A percentile compares a stretch with the other conserved stretches of the same genome.
phyloP scores from a whole-genome alignment of 176 grass and related monocot genomes.

The Rhipidocladum racemiflorum region DNA sequence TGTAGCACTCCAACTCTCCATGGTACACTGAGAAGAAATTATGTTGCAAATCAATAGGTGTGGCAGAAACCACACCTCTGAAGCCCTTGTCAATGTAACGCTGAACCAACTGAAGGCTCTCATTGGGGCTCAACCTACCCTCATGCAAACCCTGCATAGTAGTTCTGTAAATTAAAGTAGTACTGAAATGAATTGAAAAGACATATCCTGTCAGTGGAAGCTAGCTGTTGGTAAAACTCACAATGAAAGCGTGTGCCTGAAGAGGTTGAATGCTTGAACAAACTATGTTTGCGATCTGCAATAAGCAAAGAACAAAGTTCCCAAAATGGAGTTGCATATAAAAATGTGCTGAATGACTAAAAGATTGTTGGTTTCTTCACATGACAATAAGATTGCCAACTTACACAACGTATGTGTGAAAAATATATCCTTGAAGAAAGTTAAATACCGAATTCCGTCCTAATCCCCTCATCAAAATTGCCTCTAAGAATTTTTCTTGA shows the following conservation, averaged over 20 bases:
- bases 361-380: not conserved
- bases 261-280: conserved; percentile 89
- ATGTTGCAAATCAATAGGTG: not conserved
- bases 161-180: not conserved
- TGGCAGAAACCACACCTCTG: conserved; percentile 46
- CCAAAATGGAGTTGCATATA: not conserved
- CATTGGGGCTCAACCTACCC: conserved; percentile 45
- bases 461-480: not conserved
- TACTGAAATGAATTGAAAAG: not conserved
- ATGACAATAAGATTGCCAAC: not conserved
- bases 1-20: not conserved
- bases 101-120: conserved; percentile 54
- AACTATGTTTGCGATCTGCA: conserved; percentile 76
- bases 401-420: not conserved
- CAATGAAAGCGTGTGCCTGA: conserved; percentile 49
- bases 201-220: not conserved
- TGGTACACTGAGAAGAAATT: not conserved
- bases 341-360: not conserved
- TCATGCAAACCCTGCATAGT: conserved; percentile 62
- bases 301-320: not conserved
- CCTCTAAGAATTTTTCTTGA: not conserved
- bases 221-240: conserved; percentile 33
- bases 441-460: not conserved
- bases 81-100: conserved; percentile 82
- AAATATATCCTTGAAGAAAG: not conserved